Evolutionary conservation across 768 basidiomycete species (phyloP).

Genomic region (Cystofilobasidium bisporidii): DNA sequence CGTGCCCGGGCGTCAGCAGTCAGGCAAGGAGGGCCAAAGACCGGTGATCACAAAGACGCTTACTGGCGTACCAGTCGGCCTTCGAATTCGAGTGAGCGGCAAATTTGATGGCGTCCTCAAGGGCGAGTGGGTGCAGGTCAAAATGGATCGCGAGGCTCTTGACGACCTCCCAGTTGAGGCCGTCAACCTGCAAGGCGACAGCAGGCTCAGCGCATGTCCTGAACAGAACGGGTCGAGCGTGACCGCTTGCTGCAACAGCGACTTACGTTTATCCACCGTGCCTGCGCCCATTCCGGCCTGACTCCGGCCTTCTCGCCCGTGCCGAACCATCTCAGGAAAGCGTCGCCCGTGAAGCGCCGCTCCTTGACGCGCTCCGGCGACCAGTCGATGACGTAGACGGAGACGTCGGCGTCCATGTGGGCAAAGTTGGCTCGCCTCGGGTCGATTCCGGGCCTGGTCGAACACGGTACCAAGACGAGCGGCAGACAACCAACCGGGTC

Average conservation of each 20-base stretch:
- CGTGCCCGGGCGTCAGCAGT: too few relatives aligned
- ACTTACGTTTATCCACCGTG: slow-evolving; percentile 22
- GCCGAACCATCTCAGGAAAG: slow-evolving; percentile 22
- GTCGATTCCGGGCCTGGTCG: slow-evolving; percentile 18
- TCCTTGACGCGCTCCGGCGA: slow-evolving; percentile 11
- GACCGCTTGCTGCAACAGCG: too few relatives aligned
- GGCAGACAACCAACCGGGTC: too few relatives aligned
- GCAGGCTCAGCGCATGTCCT: neutral
- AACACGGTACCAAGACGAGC: too few relatives aligned
- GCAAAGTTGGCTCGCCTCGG: neutral
- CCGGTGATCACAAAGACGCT: too few relatives aligned
- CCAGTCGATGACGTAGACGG: slow-evolving; percentile 22
- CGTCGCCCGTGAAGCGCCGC: slow-evolving; percentile 4
- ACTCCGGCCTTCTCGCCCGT: neutral
- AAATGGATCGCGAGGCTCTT: slow-evolving; percentile 10
- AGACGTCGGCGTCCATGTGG: neutral
- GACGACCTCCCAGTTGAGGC: slow-evolving; percentile 24
- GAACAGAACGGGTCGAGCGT: too few relatives aligned
- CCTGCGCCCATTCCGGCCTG: slow-evolving; percentile 11
- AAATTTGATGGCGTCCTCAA: slow-evolving; percentile 21
- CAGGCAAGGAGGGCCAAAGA: too few relatives aligned
- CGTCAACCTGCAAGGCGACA: neutral
- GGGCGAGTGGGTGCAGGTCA: slow-evolving; percentile 24
- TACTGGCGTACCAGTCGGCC: neutral
- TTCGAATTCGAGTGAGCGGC: slow-evolving; percentile 22